Evolutionary conservation across 2,329 filamentous ascomycete genomes (phyloP).

Genomic region (Pestalotiopsis sp.): DNA sequence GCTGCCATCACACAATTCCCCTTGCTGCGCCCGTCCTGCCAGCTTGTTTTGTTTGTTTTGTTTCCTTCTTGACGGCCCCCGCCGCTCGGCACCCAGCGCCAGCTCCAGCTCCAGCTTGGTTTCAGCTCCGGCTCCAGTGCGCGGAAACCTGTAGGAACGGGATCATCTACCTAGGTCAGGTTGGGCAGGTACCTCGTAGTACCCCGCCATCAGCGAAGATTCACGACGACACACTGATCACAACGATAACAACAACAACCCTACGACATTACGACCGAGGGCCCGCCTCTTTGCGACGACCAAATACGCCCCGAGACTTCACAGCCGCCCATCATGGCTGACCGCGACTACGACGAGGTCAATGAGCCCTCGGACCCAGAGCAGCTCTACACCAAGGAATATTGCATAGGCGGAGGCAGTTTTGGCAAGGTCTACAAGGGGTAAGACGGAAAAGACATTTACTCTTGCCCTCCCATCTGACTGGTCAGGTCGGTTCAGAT

Average conservation of each 20-base stretch:
- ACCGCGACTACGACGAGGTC: conserved; percentile 48
- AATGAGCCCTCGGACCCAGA: conserved; percentile 77
- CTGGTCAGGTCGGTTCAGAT: not conserved
- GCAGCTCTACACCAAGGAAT: conserved; percentile 89
- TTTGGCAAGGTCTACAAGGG: conserved; percentile 99
- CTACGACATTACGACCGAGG: not conserved
- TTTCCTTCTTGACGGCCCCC: too few relatives aligned
- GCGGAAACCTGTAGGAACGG: too few relatives aligned
- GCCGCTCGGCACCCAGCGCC: too few relatives aligned
- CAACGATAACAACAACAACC: not conserved
- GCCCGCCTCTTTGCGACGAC: too few relatives aligned
- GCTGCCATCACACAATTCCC: too few relatives aligned
- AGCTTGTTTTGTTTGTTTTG: too few relatives aligned
- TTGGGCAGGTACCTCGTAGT: not conserved
- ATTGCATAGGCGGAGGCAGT: conserved; percentile 93
- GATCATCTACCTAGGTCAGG: too few relatives aligned
- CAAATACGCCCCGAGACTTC: not conserved
- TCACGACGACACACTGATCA: not conserved
- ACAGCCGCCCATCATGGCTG: conserved; percentile 40
- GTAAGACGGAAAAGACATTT: conserved; percentile 47
- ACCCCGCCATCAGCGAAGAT: not conserved
- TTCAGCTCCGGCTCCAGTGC: too few relatives aligned
- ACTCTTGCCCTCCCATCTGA: not conserved
- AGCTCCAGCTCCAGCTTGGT: too few relatives aligned
- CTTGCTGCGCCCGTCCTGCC: too few relatives aligned